Evolutionary conservation across 352 stramenopile species (phyloP), one percentile per base, ranked within the genome.

Genomic region (Phytopythium helicoides): DNA sequence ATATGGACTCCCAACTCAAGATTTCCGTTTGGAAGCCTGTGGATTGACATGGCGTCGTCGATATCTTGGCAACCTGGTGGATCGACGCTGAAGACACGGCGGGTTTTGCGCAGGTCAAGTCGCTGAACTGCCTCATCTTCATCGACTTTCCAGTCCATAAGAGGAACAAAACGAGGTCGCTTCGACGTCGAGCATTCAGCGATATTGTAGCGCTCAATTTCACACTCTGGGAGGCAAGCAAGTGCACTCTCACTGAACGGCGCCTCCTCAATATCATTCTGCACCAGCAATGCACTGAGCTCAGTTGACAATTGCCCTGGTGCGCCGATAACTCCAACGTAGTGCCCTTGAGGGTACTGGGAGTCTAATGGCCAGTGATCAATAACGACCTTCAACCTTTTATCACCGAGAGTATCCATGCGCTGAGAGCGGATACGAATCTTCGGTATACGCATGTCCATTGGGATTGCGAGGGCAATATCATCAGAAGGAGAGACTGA

Each of bases 1-100:
- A 99, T 99, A 60, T 99, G 97, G 6, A 99, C 96, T 3, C 96
- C 97, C 5, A 98, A 75, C 54, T 98, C 87, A 16, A 95, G 49
- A 54, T 92, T 89, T 9, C 86, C 87, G 45, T 95, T 94, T 3
- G 78, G 56, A 28, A 96, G 65, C 0, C 55, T 52, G 11, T 72
- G 76, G 34, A 95, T 83, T 14, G 87, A 93, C 83, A 96, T 94
- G 36, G 88, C 85, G 60, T 97, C 88, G 55, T 97, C 88, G 59
- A 97, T 96, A 59, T 97, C 88, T 54, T 95, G 85, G 51, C 88
- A 97, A 0, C 87, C 88, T 0, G 78, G 83, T 10, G 88, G 88
- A 36, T 97, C 88, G 15, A 97, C 81, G 60, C 87, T 96, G 49
- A 97, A 95, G n/a, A 95, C 72, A 6, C 81, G 80, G 47, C 92